Evolutionary conservation across 73 alveolate species (phyloP).

Genomic region (Tetrahymena malaccensis): DNA sequence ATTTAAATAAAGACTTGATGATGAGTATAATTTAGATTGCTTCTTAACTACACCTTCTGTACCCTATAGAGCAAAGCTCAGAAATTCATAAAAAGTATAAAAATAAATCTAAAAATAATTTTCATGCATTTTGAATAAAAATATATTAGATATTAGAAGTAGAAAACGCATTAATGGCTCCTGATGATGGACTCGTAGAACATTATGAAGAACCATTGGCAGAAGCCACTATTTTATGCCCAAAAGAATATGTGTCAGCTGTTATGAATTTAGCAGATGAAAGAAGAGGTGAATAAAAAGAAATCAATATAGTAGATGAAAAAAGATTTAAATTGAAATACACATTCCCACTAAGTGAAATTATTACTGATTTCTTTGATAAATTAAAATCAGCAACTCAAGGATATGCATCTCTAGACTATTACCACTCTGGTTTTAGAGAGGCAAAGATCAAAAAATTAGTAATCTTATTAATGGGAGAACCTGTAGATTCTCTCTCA

Average conservation of each 20-base stretch:
- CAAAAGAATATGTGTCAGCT: conserved; percentile 52
- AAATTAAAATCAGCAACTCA: conserved; percentile 47
- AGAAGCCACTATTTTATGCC: conserved; percentile 70
- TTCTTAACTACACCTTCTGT: conserved; percentile 80
- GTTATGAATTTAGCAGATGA: conserved; percentile 48
- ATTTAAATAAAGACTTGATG: conserved; percentile 71
- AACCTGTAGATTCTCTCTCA: conserved; percentile 80
- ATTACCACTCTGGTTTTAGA: conserved; percentile 64
- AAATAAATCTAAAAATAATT: neutral
- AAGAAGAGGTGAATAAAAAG: conserved; percentile 49
- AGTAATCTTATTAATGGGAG: conserved; percentile 62
- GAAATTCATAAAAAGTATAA: conserved; percentile 46
- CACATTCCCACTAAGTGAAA: conserved; percentile 58
- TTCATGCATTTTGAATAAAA: neutral
- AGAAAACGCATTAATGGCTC: conserved; percentile 55
- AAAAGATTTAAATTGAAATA: neutral
- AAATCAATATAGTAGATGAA: conserved; percentile 2
- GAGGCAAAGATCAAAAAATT: conserved; percentile 55
- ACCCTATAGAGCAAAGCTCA: conserved; percentile 55
- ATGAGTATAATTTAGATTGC: conserved; percentile 68
- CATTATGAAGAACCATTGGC: conserved; percentile 70
- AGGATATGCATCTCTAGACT: conserved; percentile 84
- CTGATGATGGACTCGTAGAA: conserved; percentile 25
- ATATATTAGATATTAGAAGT: neutral
- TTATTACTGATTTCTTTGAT: conserved; percentile 80